Percentiles rank a stretch among this genome's conserved stretches.
These are phyloP conservation scores for Durio zibethinus DNA, from an alignment of 345 rosid genomes.

Conservation along the genomic window DNA sequence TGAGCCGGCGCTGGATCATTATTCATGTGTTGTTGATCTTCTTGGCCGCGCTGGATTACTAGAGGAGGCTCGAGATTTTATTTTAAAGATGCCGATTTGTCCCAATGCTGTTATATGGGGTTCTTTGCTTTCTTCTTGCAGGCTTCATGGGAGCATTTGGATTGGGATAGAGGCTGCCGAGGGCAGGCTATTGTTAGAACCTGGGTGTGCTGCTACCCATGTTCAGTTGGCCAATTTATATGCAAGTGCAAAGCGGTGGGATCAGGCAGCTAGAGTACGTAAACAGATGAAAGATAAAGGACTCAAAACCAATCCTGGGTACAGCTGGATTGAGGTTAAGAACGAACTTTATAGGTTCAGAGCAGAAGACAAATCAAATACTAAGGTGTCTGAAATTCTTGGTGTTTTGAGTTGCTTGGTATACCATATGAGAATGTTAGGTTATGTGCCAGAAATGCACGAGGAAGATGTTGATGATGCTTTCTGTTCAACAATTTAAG, in stretches of 20 bases:
- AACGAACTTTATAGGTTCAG: constrained; percentile 56
- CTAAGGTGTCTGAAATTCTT: constrained; percentile 37
- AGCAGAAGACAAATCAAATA: constrained; percentile 61
- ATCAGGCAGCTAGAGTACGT: constrained; percentile 66
- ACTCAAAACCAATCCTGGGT: constrained; percentile 64
- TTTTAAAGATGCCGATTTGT: constrained; percentile 56
- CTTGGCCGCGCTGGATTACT: constrained; percentile 75
- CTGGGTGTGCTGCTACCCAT: constrained; percentile 74
- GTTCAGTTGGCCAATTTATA: constrained; percentile 75
- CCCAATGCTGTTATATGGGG: constrained; percentile 89
- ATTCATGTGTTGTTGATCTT: constrained; percentile 87
- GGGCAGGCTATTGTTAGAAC: constrained; percentile 63
- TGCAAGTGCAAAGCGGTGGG: constrained; percentile 64
- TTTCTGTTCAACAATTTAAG: neutral
- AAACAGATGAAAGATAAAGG: constrained; percentile 79
- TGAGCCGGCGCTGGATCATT: constrained; percentile 64
- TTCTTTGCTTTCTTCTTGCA: constrained; percentile 73
- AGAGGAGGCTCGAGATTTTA: constrained; percentile 62
- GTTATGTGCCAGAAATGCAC: constrained; percentile 22
- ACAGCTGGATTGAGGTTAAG: constrained; percentile 83
- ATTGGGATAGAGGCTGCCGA: constrained; percentile 82
- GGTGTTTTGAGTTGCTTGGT: constrained; percentile 42
- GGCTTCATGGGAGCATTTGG: constrained; percentile 67
- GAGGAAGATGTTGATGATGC: constrained; percentile 19
- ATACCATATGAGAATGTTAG: constrained; percentile 47